Conservation (phyloP, 2,329 filamentous ascomycete genomes). For the Fusarium pseudonygamai region DNA sequence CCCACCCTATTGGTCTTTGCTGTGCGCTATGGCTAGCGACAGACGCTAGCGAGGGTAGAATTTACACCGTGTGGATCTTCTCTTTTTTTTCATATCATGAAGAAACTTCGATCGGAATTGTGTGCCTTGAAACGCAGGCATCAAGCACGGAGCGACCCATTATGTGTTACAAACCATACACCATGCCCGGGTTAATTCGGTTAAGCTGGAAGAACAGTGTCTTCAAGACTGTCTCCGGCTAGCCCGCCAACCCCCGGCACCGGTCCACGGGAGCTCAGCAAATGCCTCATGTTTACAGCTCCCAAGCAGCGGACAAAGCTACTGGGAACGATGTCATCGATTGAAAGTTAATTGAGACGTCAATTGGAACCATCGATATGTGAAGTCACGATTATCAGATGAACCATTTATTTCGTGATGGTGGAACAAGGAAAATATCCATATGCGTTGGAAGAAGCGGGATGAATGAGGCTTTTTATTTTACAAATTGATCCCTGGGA, state of each 20-base stretch:
- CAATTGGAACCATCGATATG: slow-evolving; percentile 5
- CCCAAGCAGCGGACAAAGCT: slow-evolving; percentile 12
- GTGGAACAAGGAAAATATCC: slow-evolving; percentile 44
- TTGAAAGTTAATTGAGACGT: slow-evolving; percentile 35
- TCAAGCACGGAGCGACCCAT: slow-evolving; percentile 22
- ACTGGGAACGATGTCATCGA: slow-evolving; percentile 26
- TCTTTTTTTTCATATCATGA: neutral
- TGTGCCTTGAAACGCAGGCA: slow-evolving; percentile 46
- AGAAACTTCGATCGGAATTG: slow-evolving; percentile 25
- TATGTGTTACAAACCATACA: slow-evolving; percentile 7
- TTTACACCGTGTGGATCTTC: slow-evolving; percentile 49
- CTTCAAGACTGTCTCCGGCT: slow-evolving; percentile 36
- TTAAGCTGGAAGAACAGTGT: slow-evolving; percentile 41
- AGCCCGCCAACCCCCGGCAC: slow-evolving; percentile 41
- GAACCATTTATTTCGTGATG: neutral
- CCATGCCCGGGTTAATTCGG: slow-evolving; percentile 40
- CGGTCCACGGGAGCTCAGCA: slow-evolving; percentile 46
- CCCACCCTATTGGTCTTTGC: slow-evolving; percentile 34
- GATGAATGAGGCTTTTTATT: slow-evolving; percentile 56
- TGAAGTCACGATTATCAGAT: slow-evolving; percentile 5
- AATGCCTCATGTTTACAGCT: slow-evolving; percentile 42
- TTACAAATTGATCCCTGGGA: slow-evolving; percentile 53
- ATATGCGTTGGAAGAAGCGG: slow-evolving; percentile 48
- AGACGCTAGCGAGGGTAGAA: slow-evolving; percentile 38
- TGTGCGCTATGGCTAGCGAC: slow-evolving; percentile 30